A percentile compares a stretch with the other conserved stretches of the same genome.
These are phyloP conservation scores for Ascocoryne sarcoides DNA, from an alignment of 2,329 filamentous ascomycete genomes.

Conservation along the genomic window DNA sequence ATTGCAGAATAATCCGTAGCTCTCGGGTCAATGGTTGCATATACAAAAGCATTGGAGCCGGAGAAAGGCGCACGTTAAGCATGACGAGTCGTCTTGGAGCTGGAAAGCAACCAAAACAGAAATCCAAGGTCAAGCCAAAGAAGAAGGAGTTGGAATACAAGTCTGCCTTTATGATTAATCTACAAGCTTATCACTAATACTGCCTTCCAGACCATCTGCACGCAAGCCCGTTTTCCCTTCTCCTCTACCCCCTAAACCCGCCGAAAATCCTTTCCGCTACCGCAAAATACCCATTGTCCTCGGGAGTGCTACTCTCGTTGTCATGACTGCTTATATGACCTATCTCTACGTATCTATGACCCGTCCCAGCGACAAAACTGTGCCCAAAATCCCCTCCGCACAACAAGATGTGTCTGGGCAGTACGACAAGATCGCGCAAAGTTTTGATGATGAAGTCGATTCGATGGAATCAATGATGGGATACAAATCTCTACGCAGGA, in stretches of 20 bases:
- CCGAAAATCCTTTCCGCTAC: constrained; percentile 17
- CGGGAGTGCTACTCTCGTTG: constrained; percentile 6
- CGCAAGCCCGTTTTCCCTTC: constrained; percentile 6
- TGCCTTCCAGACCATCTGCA: constrained; percentile 12
- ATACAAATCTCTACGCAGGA: constrained; percentile 41
- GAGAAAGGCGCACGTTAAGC: not conserved
- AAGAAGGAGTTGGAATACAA: constrained; percentile 7
- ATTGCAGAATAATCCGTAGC: no score
- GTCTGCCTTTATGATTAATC: not conserved
- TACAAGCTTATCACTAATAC: not conserved
- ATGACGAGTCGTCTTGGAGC: constrained; percentile 2
- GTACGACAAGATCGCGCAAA: constrained; percentile 35
- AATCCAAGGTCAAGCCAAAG: constrained; percentile 1
- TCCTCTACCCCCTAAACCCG: constrained; percentile 1
- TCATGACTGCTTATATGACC: constrained; percentile 17
- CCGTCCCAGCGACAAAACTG: constrained; percentile 14
- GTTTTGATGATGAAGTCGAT: constrained; percentile 51
- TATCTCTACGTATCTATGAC: constrained; percentile 31
- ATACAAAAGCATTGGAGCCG: not conserved
- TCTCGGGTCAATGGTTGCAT: not conserved
- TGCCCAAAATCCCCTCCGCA: constrained; percentile 12
- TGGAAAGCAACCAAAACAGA: constrained; percentile 1
- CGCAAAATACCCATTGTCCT: constrained; percentile 21
- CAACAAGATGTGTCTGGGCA: constrained; percentile 26
- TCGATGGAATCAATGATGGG: constrained; percentile 49